Conservation (phyloP, 1,139 yeast genomes). For the Blastobotrys serpentis region DNA sequence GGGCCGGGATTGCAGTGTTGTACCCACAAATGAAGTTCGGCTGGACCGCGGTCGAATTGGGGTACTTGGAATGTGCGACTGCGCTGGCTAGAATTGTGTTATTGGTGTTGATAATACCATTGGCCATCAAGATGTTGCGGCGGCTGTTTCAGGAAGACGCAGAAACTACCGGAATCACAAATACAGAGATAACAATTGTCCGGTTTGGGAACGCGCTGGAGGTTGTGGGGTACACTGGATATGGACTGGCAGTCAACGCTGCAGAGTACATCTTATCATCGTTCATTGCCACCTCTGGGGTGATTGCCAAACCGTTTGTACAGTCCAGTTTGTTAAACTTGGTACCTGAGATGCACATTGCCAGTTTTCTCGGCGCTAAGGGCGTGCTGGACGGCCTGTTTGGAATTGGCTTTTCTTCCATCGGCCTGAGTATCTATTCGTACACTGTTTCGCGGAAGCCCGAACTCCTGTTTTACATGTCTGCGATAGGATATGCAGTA, state of each 20-base stretch:
- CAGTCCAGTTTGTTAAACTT: conserved; percentile 26
- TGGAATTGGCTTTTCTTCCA: conserved; percentile 21
- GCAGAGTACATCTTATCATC: conserved; percentile 22
- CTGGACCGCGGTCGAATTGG: conserved; percentile 27
- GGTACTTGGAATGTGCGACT: conserved; percentile 27
- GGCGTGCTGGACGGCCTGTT: conserved; percentile 27
- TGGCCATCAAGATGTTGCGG: conserved; percentile 17
- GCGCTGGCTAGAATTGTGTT: conserved; percentile 23
- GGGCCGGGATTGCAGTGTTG: conserved; percentile 26
- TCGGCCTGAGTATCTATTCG: conserved; percentile 25
- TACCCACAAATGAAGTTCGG: conserved; percentile 28
- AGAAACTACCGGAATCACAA: conserved; percentile 16
- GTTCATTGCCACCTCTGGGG: conserved; percentile 28
- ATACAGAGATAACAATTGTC: conserved; percentile 22
- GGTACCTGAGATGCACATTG: conserved; percentile 23
- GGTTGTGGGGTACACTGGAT: conserved; percentile 26
- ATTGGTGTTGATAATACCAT: conserved; percentile 23
- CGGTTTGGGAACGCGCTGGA: conserved; percentile 25
- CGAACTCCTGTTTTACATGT: conserved; percentile 24
- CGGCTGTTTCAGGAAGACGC: conserved; percentile 15
- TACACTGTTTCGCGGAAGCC: conserved; percentile 27
- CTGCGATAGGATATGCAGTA: conserved; percentile 24
- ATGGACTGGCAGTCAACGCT: conserved; percentile 23
- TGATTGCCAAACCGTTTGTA: conserved; percentile 27
- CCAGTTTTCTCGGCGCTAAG: conserved; percentile 28